A percentile compares a stretch with the other conserved stretches of the same genome.
phyloP scores from a whole-genome alignment of 225 moss, liverwort and hornwort genomes.

The Takakia lepidozioides region DNA sequence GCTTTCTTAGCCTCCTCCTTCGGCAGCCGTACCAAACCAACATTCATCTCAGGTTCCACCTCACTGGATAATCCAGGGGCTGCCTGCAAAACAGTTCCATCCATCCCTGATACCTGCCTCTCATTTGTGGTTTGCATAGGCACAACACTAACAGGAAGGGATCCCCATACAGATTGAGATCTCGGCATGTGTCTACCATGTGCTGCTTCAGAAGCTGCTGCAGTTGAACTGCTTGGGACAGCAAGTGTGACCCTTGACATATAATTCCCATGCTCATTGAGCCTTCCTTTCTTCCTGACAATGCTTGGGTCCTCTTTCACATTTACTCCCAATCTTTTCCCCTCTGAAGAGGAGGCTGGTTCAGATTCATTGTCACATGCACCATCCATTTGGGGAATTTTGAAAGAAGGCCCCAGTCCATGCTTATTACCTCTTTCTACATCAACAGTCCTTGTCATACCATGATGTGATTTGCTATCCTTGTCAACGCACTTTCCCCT shows the following conservation, averaged over 20 bases:
- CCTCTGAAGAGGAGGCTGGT: slow-evolving; percentile 25
- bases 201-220: too few relatives aligned
- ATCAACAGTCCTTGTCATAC: not conserved
- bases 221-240: too few relatives aligned
- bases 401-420: not conserved
- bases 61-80: too few relatives aligned
- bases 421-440: slow-evolving; percentile 3
- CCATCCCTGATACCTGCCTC: slow-evolving; percentile 24
- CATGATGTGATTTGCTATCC: too few relatives aligned
- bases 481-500: slow-evolving; percentile 16
- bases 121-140: slow-evolving; percentile 18
- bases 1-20: slow-evolving; percentile 18
- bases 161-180: slow-evolving; percentile 26
- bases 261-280: slow-evolving; percentile 20
- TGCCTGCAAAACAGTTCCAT: slow-evolving; percentile 6
- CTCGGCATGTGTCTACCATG: slow-evolving; percentile 11
- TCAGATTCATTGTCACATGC: slow-evolving; percentile 33
- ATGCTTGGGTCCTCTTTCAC: slow-evolving; percentile 8
- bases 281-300: slow-evolving; percentile 22
- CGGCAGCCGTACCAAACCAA: slow-evolving; percentile 9
- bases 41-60: slow-evolving; percentile 6
- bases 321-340: slow-evolving; percentile 31
- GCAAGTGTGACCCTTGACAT: too few relatives aligned
- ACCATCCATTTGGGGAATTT: slow-evolving; percentile 52
- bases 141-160: slow-evolving; percentile 27